phyloP scores from a whole-genome alignment of 768 basidiomycete species.

The Lactifluus volemus region DNA sequence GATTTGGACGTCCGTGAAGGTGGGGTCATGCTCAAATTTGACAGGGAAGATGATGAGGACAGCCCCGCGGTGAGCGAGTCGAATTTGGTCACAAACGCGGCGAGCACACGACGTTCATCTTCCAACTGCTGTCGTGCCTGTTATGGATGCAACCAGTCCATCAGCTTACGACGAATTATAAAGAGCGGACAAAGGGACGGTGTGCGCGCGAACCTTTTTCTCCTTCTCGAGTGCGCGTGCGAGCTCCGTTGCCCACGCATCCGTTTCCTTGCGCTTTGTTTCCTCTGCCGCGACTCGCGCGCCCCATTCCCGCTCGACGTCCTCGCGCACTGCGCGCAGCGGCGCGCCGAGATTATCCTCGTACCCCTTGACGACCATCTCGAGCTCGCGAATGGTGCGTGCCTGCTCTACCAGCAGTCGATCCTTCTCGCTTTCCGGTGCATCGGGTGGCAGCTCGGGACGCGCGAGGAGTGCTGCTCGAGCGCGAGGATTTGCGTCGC shows the following conservation, averaged over 20 bases:
- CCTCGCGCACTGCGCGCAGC: slow-evolving; percentile 54
- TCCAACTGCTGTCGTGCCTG: slow-evolving; percentile 58
- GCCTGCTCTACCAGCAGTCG: slow-evolving; percentile 62
- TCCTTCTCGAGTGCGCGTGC: slow-evolving; percentile 73
- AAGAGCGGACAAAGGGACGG: background rate
- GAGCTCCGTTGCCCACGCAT: slow-evolving; percentile 65
- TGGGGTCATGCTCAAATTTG: slow-evolving; percentile 2
- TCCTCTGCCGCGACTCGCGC: slow-evolving; percentile 50
- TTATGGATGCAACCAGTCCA: slow-evolving; percentile 20
- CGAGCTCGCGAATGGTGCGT: slow-evolving; percentile 70
- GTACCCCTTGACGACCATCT: slow-evolving; percentile 60
- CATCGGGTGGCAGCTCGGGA: slow-evolving; percentile 54
- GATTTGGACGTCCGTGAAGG: slow-evolving; percentile 26
- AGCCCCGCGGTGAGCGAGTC: slow-evolving; percentile 54
- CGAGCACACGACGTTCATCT: slow-evolving; percentile 67
- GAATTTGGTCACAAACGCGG: slow-evolving; percentile 75
- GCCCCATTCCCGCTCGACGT: slow-evolving; percentile 68
- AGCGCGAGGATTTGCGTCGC: slow-evolving; percentile 76
- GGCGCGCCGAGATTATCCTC: slow-evolving; percentile 69
- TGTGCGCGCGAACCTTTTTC: slow-evolving; percentile 42
- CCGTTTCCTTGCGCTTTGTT: slow-evolving; percentile 55
- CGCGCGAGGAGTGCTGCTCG: slow-evolving; percentile 68
- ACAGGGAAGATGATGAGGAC: background rate
- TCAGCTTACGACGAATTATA: background rate
- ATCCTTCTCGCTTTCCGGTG: slow-evolving; percentile 67